Evolutionary conservation across 495 filamentous ascomycete genomes (phyloP).

Genomic region (Trypethelium eluteriae): DNA sequence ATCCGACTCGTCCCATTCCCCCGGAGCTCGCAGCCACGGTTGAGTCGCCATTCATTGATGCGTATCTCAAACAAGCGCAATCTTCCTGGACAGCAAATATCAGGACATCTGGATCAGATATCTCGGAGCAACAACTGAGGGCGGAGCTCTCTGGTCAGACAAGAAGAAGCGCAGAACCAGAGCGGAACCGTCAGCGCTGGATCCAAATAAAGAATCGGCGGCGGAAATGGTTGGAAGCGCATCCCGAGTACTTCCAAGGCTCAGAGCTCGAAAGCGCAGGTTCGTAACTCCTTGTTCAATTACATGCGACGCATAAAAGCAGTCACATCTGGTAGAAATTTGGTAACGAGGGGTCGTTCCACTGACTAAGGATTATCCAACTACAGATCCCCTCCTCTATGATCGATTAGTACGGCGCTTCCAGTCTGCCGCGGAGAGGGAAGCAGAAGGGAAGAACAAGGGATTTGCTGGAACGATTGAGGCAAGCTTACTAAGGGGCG

Average conservation of each 20-base stretch:
- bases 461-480: slow-evolving; percentile 69
- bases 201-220: slow-evolving; percentile 54
- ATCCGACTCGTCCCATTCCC: neutral
- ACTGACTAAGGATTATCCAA: slow-evolving; percentile 15
- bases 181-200: slow-evolving; percentile 8
- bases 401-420: slow-evolving; percentile 72
- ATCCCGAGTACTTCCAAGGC: slow-evolving; percentile 55
- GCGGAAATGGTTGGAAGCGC: slow-evolving; percentile 55
- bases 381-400: slow-evolving; percentile 68
- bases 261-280: slow-evolving; percentile 57
- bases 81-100: neutral
- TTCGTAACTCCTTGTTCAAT: slow-evolving; percentile 21
- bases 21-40: neutral
- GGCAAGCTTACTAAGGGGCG: slow-evolving; percentile 61
- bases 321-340: neutral
- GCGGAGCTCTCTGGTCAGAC: neutral
- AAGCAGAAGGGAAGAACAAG: slow-evolving; percentile 60
- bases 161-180: slow-evolving; percentile 2
- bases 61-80: neutral
- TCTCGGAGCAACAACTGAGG: neutral
- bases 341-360: neutral
- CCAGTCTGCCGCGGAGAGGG: slow-evolving; percentile 63
- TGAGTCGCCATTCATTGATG: neutral
- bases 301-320: neutral
- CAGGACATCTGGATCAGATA: neutral